phyloP scores from a whole-genome alignment of 2,329 filamentous ascomycete genomes.

The Fusarium annulatum region DNA sequence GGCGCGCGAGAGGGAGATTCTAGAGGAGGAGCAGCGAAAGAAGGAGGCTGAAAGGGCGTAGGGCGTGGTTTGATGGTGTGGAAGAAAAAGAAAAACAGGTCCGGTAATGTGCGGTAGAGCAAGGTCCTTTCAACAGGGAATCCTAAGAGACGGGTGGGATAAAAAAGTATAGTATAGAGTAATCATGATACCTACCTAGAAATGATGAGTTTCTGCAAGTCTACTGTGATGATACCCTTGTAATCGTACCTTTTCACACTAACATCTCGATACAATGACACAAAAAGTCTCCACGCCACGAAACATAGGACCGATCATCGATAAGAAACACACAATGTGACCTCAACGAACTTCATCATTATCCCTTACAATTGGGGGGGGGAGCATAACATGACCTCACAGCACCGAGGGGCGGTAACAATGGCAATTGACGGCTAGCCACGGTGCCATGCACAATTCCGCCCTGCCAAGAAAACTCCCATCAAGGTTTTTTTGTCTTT shows the following conservation, averaged over 20 bases:
- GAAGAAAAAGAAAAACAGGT: not conserved
- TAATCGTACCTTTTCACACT: not conserved
- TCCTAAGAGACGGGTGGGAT: not conserved
- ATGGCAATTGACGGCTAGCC: slow-evolving; percentile 45
- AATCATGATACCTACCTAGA: slow-evolving; percentile 30
- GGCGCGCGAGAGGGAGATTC: slow-evolving; percentile 68
- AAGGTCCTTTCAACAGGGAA: slow-evolving; percentile 42
- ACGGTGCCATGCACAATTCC: slow-evolving; percentile 34
- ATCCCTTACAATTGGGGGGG: not conserved
- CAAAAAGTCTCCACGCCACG: not conserved
- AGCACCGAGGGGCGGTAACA: not conserved
- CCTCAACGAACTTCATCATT: not conserved
- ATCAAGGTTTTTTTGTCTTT: not conserved
- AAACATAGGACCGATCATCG: slow-evolving; percentile 16
- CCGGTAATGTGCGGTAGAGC: slow-evolving; percentile 15
- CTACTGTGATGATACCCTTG: not conserved
- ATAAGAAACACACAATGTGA: slow-evolving; percentile 30
- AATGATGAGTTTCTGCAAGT: slow-evolving; percentile 1
- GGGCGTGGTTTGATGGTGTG: slow-evolving; percentile 32
- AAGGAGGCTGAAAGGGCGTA: slow-evolving; percentile 57
- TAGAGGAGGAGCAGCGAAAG: slow-evolving; percentile 68
- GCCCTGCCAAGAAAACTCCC: slow-evolving; percentile 20
- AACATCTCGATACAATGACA: slow-evolving; percentile 20
- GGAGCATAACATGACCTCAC: slow-evolving; percentile 18
- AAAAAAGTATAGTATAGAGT: slow-evolving; percentile 1